A percentile compares a stretch with the other conserved stretches of the same genome.
phyloP scores from a whole-genome alignment of 805 yeast species.

The Candida cerambycidarum region DNA sequence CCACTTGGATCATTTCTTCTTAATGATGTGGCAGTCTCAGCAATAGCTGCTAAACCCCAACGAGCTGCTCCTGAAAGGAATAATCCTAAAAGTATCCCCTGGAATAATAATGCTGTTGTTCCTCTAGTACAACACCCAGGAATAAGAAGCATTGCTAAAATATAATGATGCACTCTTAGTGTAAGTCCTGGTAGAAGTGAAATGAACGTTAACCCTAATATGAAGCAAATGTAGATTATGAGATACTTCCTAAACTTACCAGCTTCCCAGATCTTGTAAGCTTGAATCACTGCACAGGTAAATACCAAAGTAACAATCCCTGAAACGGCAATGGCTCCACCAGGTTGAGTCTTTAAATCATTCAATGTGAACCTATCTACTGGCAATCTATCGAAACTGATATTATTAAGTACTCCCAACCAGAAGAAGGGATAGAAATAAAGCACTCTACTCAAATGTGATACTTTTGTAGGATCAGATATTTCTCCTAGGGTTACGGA shows the following conservation, averaged over 20 bases:
- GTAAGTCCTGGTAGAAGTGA: conserved; percentile 63
- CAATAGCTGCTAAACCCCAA: conserved; percentile 92
- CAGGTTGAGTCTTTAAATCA: conserved; percentile 75
- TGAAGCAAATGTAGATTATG: conserved; percentile 48
- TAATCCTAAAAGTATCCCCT: conserved; percentile 81
- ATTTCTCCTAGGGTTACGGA: conserved; percentile 43
- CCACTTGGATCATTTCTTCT: conserved; percentile 74
- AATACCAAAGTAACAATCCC: conserved; percentile 49
- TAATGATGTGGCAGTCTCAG: conserved; percentile 69
- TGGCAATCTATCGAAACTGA: conserved; percentile 86
- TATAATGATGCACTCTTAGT: conserved; percentile 75
- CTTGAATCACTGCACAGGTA: conserved; percentile 66
- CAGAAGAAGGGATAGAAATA: conserved; percentile 82
- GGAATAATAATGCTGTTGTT: conserved; percentile 67
- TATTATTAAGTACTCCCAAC: conserved; percentile 81
- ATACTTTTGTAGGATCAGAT: conserved; percentile 12
- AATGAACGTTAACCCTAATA: conserved; percentile 44
- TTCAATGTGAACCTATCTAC: conserved; percentile 75
- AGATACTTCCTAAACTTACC: conserved; percentile 66
- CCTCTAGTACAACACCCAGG: conserved; percentile 86
- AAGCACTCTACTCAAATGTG: conserved; percentile 44
- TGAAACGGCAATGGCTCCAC: conserved; percentile 65
- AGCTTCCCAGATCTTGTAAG: conserved; percentile 74
- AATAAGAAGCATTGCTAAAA: conserved; percentile 70
- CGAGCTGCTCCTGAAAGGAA: conserved; percentile 80